Percentiles rank a stretch among this genome's conserved stretches.
Evolutionary conservation across 108 stramenopile genomes (phyloP).

Genomic region (Cylindrotheca fusiformis): DNA sequence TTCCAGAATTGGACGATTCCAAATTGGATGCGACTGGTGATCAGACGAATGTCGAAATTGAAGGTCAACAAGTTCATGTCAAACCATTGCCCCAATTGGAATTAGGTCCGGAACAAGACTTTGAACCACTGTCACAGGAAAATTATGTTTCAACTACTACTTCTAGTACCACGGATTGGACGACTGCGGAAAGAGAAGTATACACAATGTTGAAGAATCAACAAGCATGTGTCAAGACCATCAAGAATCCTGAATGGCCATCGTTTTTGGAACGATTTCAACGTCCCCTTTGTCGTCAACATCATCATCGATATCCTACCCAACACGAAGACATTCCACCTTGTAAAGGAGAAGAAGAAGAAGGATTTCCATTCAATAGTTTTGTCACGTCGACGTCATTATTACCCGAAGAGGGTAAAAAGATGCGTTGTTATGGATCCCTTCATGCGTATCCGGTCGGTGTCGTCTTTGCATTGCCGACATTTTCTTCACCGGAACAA

Average conservation of each 20-base stretch:
- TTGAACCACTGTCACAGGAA: conserved; percentile 42
- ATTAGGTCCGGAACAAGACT: conserved; percentile 55
- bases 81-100: conserved; percentile 65
- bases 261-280: conserved; percentile 71
- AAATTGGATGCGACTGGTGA: not conserved
- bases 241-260: conserved; percentile 81
- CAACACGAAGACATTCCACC: conserved; percentile 31
- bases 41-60: conserved; percentile 38
- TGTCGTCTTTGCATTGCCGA: conserved; percentile 79
- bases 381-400: conserved; percentile 80
- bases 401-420: conserved; percentile 64
- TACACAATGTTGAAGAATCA: conserved; percentile 56
- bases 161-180: conserved; percentile 30
- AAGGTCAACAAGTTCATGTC: conserved; percentile 65
- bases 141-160: conserved; percentile 11
- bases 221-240: conserved; percentile 74
- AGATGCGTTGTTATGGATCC: conserved; percentile 86
- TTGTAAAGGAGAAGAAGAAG: conserved; percentile 23
- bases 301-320: conserved; percentile 11
- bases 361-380: conserved; percentile 64
- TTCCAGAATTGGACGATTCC: conserved; percentile 3
- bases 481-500: conserved; percentile 22
- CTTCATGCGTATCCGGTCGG: conserved; percentile 65
- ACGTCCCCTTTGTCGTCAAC: conserved; percentile 11
- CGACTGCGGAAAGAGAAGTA: conserved; percentile 67